These are phyloP conservation scores for Pseudopyrenochaeta lycopersici DNA, from an alignment of 2,329 filamentous ascomycete genomes.

Conservation along the genomic window DNA sequence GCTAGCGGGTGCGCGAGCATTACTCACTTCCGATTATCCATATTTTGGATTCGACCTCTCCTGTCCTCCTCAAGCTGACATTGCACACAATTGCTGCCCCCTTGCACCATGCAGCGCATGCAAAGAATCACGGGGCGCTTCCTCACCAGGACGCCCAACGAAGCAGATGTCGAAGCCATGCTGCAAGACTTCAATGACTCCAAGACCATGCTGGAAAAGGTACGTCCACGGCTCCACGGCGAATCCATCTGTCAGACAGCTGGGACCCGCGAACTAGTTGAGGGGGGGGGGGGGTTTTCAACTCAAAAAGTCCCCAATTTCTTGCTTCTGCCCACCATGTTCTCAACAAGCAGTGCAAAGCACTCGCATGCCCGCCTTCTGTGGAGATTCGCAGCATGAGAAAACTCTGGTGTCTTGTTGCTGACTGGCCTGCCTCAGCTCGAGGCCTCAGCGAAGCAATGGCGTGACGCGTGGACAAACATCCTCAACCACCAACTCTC, in stretches of 20 bases:
- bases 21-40: constrained; percentile 2
- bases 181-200: constrained; percentile 83
- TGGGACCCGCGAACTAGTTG: constrained; percentile 20
- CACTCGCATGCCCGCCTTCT: neutral
- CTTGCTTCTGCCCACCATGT: neutral
- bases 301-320: constrained; percentile 3
- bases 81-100: constrained; percentile 25
- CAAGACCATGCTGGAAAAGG: constrained; percentile 76
- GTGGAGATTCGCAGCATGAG: neutral
- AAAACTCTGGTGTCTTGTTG: neutral
- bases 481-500: constrained; percentile 75
- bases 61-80: constrained; percentile 7
- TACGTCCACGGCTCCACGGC: constrained; percentile 50
- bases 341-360: neutral
- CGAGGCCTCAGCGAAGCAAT: constrained; percentile 76
- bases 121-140: constrained; percentile 79
- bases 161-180: constrained; percentile 77
- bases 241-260: neutral
- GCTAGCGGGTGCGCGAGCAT: constrained; percentile 16
- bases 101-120: constrained; percentile 71
- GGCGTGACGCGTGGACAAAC: constrained; percentile 80
- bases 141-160: constrained; percentile 75
- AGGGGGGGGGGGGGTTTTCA: too few relatives aligned
- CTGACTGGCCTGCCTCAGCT: constrained; percentile 60
- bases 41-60: neutral